Percentiles rank a stretch among this genome's conserved stretches.
Evolutionary conservation across 768 basidiomycete genomes (phyloP).

Genomic region (Xerocomus potaroensis): DNA sequence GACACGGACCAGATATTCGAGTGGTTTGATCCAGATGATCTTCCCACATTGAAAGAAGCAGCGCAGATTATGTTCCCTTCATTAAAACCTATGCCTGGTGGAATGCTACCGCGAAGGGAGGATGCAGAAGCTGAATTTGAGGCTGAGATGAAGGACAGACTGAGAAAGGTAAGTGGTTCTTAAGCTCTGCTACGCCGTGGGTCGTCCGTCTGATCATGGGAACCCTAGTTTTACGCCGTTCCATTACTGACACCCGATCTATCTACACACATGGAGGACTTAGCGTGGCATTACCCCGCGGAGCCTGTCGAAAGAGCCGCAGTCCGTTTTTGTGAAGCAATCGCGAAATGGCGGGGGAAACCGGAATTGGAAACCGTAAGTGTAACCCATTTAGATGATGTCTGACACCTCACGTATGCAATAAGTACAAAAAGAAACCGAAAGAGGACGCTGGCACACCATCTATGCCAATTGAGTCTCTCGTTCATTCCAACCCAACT

Average conservation of each 20-base stretch:
- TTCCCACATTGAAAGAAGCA: slow-evolving; percentile 65
- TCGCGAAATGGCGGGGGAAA: slow-evolving; percentile 79
- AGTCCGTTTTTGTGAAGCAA: slow-evolving; percentile 75
- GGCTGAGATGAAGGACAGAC: slow-evolving; percentile 67
- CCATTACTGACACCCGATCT: slow-evolving; percentile 68
- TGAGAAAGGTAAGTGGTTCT: slow-evolving; percentile 54
- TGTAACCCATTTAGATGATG: background rate
- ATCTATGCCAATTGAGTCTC: slow-evolving; percentile 57
- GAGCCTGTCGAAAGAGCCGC: slow-evolving; percentile 79
- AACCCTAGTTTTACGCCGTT: slow-evolving; percentile 70
- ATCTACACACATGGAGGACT: slow-evolving; percentile 68
- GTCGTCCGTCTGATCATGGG: slow-evolving; percentile 6
- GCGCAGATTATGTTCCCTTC: slow-evolving; percentile 66
- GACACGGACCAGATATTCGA: slow-evolving; percentile 41
- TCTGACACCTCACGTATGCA: slow-evolving; percentile 26
- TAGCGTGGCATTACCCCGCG: slow-evolving; percentile 73
- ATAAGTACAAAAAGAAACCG: slow-evolving; percentile 56
- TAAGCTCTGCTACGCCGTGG: background rate
- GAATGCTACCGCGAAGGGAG: slow-evolving; percentile 33
- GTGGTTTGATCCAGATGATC: slow-evolving; percentile 71
- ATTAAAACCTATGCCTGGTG: slow-evolving; percentile 30
- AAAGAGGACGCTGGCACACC: slow-evolving; percentile 28
- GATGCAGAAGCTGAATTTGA: slow-evolving; percentile 69
- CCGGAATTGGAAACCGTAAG: slow-evolving; percentile 76
- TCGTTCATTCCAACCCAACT: slow-evolving; percentile 67